A percentile compares a stretch with the other conserved stretches of the same genome.
Evolutionary conservation across 805 yeast genomes (phyloP).

Genomic region (Ascoidea rubescens): DNA sequence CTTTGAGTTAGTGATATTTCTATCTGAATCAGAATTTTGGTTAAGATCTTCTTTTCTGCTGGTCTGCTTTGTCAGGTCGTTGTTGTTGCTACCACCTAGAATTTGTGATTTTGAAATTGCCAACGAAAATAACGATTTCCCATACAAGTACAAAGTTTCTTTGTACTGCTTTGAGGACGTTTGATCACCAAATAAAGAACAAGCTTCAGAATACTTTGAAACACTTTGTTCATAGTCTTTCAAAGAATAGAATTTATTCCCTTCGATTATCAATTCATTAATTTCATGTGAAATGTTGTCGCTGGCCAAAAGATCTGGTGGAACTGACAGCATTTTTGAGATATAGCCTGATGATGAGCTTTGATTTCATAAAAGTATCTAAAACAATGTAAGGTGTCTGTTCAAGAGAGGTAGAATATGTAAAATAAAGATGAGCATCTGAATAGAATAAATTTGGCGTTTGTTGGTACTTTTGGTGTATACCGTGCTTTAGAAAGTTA

Average conservation of each 20-base stretch:
- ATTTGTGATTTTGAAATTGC: slow-evolving; percentile 69
- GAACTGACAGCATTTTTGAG: too few relatives aligned
- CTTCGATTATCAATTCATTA: too few relatives aligned
- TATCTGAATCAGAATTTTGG: slow-evolving; percentile 4
- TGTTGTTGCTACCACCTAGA: slow-evolving; percentile 38
- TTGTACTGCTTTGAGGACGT: slow-evolving; percentile 54
- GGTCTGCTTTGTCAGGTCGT: slow-evolving; percentile 7
- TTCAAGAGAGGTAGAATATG: too few relatives aligned
- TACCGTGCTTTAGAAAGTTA: too few relatives aligned
- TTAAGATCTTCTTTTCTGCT: slow-evolving; percentile 9
- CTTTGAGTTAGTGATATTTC: slow-evolving; percentile 3
- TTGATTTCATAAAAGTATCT: too few relatives aligned
- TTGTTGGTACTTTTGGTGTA: too few relatives aligned
- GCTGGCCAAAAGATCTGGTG: too few relatives aligned
- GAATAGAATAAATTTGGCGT: too few relatives aligned
- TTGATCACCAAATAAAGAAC: slow-evolving; percentile 37
- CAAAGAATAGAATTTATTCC: slow-evolving; percentile 30
- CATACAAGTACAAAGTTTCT: slow-evolving; percentile 61
- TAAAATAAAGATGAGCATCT: too few relatives aligned
- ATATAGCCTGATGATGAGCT: too few relatives aligned
- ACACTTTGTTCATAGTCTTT: slow-evolving; percentile 62
- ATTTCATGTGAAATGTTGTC: too few relatives aligned
- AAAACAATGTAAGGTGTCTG: too few relatives aligned
- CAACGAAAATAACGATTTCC: slow-evolving; percentile 63
- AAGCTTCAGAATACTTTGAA: slow-evolving; percentile 68